Evolutionary conservation across 108 stramenopile genomes (phyloP), one percentile per base, ranked within the genome.

Genomic region (Cyclotella distinguenda): DNA sequence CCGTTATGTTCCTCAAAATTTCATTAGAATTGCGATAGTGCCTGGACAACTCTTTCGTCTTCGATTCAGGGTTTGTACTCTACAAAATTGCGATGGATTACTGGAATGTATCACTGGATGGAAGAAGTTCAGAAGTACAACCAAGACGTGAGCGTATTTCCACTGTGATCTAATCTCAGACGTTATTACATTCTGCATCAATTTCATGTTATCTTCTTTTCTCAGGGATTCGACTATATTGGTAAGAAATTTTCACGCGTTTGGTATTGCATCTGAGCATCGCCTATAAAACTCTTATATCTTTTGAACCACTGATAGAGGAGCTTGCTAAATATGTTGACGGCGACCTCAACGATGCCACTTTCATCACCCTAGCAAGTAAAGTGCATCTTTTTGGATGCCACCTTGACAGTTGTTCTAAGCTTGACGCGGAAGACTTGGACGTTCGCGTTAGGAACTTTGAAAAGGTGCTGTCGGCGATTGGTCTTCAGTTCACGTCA

Each of bases 81-180:
- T 31, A 47, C 52, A 4, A 66, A 57, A 19, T 66, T 81, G 19
- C 58, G 67, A 4, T 81, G 80, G 80, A 78, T 74, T 36, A 61
- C 71, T 42, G 77, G 77, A 1, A 59, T 78, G 77, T 78, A 73
- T 52, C 67, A 72, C 21, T 78, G 77, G 77, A 68, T 78, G 36
- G 77, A 78, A 59, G 61, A 67, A 28, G 49, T 78, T 22, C 77
- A 78, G 34, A 61, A 39, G 16, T 78, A 78, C 50, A 21, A 72
- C 28, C 21, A 45, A 40, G 66, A 60, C 44, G 71, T n/a, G n/a
- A n/a, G n/a, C n/a, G n/a, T n/a, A n/a, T n/a, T n/a, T n/a, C n/a
- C n/a, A n/a, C n/a, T n/a, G n/a, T n/a, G n/a, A n/a, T n/a, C n/a
- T n/a, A n/a, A n/a, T n/a, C n/a, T n/a, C n/a, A n/a, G n/a, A n/a